Percentiles rank a stretch among this genome's conserved stretches.
These are phyloP conservation scores for Antrodiella citrinella DNA, from an alignment of 768 basidiomycete species.

Conservation along the genomic window DNA sequence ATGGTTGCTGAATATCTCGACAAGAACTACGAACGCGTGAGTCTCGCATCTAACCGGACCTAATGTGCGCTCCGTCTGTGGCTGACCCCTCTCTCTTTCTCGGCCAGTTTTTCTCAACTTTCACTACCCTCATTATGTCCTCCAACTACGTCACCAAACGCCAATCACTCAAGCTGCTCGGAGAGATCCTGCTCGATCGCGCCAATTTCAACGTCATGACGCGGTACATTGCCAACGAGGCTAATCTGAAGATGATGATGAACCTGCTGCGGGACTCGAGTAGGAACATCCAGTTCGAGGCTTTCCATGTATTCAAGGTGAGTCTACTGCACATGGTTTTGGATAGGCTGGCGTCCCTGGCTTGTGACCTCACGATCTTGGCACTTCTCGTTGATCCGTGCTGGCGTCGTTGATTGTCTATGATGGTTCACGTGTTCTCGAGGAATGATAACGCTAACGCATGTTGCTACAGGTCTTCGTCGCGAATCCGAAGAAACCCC, in stretches of 20 bases:
- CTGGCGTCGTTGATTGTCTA: background rate
- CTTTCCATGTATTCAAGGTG: slow-evolving; percentile 99
- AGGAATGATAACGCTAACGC: background rate
- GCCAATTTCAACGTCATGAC: slow-evolving; percentile 99
- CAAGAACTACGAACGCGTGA: slow-evolving; percentile 90
- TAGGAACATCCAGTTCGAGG: slow-evolving; percentile 99
- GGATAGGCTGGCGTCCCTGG: background rate
- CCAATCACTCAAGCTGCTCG: slow-evolving; percentile 94
- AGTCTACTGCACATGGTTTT: background rate
- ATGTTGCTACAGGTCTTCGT: slow-evolving; percentile 76
- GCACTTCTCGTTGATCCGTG: background rate
- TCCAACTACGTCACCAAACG: slow-evolving; percentile 99
- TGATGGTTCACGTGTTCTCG: background rate
- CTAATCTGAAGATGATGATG: slow-evolving; percentile 99
- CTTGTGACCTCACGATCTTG: background rate
- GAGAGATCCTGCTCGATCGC: slow-evolving; percentile 95
- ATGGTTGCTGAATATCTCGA: slow-evolving; percentile 98
- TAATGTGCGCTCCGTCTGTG: background rate
- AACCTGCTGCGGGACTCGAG: slow-evolving; percentile 96
- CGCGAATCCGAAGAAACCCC: slow-evolving; percentile 98
- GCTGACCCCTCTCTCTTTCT: background rate
- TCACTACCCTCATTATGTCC: slow-evolving; percentile 87
- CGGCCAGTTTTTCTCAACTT: slow-evolving; percentile 87
- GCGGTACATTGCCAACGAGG: slow-evolving; percentile 88
- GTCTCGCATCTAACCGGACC: slow-evolving; percentile 18